Percentiles rank a stretch among this genome's conserved stretches.
phyloP scores from a whole-genome alignment of 108 stramenopile genomes.

The Ochromonas danica region DNA sequence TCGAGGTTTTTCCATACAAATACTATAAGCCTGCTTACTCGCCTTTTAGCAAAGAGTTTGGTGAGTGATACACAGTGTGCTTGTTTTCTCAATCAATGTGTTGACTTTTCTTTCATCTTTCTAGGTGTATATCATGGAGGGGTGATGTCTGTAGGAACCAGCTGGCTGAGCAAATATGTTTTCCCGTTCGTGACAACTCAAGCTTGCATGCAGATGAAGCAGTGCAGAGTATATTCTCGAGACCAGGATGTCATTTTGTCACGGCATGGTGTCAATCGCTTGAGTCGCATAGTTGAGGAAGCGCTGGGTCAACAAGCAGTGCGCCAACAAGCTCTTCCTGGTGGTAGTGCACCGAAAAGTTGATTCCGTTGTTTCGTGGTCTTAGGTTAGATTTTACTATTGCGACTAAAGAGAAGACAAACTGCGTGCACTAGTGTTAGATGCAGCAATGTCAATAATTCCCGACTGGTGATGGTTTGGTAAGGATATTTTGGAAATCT shows the following conservation, averaged over 20 bases:
- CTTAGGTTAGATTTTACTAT: too few relatives aligned
- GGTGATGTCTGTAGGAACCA: neutral
- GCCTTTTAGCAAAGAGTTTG: neutral
- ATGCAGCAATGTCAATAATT: too few relatives aligned
- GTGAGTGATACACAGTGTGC: neutral
- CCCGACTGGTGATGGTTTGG: too few relatives aligned
- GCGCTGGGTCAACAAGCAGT: too few relatives aligned
- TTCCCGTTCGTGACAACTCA: neutral
- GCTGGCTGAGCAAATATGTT: neutral
- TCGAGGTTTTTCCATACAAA: slow-evolving; percentile 9
- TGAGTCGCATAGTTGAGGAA: too few relatives aligned
- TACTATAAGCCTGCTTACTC: neutral
- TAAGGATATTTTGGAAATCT: too few relatives aligned
- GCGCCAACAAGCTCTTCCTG: too few relatives aligned
- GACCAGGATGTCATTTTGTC: neutral
- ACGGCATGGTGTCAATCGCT: neutral
- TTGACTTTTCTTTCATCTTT: neutral
- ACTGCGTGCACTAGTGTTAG: too few relatives aligned
- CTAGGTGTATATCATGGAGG: neutral
- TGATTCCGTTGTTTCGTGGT: too few relatives aligned
- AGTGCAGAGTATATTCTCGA: neutral
- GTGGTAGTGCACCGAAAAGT: too few relatives aligned
- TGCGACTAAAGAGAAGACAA: too few relatives aligned
- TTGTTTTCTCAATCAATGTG: neutral
- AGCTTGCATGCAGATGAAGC: neutral